Evolutionary conservation across 1,139 yeast genomes (phyloP).

Genomic region (Geotrichum histeridarum): DNA sequence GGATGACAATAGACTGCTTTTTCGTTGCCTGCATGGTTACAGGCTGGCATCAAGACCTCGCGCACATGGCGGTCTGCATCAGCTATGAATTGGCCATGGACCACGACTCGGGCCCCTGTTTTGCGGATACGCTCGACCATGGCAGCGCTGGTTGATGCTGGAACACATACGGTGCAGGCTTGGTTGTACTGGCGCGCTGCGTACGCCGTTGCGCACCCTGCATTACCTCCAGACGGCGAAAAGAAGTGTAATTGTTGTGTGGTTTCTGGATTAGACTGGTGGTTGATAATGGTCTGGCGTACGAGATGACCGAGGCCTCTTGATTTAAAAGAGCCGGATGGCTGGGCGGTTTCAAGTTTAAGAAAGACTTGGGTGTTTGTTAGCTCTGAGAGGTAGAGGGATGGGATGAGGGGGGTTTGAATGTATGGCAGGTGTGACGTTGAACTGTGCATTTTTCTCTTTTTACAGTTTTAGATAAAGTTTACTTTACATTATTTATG

Average conservation of each 20-base stretch:
- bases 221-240: slow-evolving; percentile 76
- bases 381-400: slow-evolving; percentile 29
- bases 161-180: slow-evolving; percentile 65
- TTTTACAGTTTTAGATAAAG: no score
- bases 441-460: no score
- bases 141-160: slow-evolving; percentile 43
- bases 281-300: slow-evolving; percentile 27
- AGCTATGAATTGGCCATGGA: slow-evolving; percentile 55
- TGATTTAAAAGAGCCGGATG: slow-evolving; percentile 63
- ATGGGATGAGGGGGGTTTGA: slow-evolving; percentile 35
- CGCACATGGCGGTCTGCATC: slow-evolving; percentile 56
- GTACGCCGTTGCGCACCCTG: slow-evolving; percentile 70
- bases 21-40: slow-evolving; percentile 26
- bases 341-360: slow-evolving; percentile 62
- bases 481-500: no score
- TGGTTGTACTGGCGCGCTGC: slow-evolving; percentile 43
- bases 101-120: slow-evolving; percentile 53
- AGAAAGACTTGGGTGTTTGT: slow-evolving; percentile 43
- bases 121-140: slow-evolving; percentile 44
- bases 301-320: slow-evolving; percentile 43
- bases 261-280: slow-evolving; percentile 23
- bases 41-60: slow-evolving; percentile 36
- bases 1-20: slow-evolving; percentile 66
- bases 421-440: slow-evolving; percentile 29
- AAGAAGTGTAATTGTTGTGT: slow-evolving; percentile 50